These are phyloP conservation scores for Drosera spatulata DNA, from an alignment of 179 eudicot species.

Conservation along the genomic window DNA sequence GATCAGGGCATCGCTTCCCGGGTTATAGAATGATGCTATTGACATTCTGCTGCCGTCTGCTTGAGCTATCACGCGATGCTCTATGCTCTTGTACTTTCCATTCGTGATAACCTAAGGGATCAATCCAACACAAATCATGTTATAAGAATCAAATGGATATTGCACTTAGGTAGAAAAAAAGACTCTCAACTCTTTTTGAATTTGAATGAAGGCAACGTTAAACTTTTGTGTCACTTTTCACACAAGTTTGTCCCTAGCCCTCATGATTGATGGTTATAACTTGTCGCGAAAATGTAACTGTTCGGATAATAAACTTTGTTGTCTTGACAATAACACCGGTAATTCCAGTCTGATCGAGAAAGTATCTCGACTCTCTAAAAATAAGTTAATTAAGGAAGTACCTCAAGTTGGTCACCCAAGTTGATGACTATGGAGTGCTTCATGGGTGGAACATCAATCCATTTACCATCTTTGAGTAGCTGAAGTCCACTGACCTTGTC, in stretches of 20 bases:
- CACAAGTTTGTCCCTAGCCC: no score
- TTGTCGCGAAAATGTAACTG: no score
- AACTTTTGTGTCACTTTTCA: no score
- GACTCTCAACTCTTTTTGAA: no score
- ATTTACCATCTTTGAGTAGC: conserved; percentile 58
- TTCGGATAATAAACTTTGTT: no score
- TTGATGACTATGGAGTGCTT: conserved; percentile 73
- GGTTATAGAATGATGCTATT: conserved; percentile 74
- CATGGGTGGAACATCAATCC: conserved; percentile 82
- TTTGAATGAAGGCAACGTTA: no score
- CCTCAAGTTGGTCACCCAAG: conserved; percentile 86
- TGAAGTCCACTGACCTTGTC: conserved; percentile 73
- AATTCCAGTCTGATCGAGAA: no score
- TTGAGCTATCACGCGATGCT: conserved; percentile 64
- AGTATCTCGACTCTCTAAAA: neutral
- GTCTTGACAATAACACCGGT: no score
- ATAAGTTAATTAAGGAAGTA: conserved; percentile 1
- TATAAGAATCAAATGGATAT: neutral
- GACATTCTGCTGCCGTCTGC: conserved; percentile 67
- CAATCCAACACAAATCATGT: neutral
- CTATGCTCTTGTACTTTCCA: conserved; percentile 70
- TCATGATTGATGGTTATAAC: no score
- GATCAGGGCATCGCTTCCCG: conserved; percentile 64
- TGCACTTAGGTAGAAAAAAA: no score
- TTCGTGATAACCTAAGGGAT: conserved; percentile 56